Conservation (phyloP, 163 green algal species). For the Trebouxiophyceae sp. region DNA sequence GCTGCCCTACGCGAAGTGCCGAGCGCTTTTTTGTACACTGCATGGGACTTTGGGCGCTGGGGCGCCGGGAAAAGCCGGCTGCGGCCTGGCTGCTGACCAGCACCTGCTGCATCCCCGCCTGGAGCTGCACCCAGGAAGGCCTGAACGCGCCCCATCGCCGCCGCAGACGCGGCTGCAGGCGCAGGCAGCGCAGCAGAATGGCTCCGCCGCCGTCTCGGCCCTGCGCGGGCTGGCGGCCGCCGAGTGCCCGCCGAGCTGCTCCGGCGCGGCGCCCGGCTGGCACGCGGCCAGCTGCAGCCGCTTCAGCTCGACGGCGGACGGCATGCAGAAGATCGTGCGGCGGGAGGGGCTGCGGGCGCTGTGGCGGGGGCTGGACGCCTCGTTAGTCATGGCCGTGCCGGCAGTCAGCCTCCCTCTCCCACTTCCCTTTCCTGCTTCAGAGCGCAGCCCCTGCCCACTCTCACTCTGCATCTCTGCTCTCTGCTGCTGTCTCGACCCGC, state of each 20-base stretch:
- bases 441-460: too few relatives aligned
- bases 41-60: background rate
- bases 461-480: too few relatives aligned
- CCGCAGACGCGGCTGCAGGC: constrained; percentile 72
- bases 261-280: background rate
- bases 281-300: constrained; percentile 1
- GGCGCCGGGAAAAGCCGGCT: background rate
- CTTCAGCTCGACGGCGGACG: constrained; percentile 23
- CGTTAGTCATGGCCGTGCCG: constrained; percentile 80
- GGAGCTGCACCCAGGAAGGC: background rate
- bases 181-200: constrained; percentile 20
- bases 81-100: background rate
- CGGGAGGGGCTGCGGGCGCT: constrained; percentile 71
- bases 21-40: too few relatives aligned
- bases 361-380: constrained; percentile 78
- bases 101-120: background rate
- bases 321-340: constrained; percentile 30
- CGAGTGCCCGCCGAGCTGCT: background rate
- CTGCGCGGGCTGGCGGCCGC: background rate
- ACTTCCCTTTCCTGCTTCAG: background rate
- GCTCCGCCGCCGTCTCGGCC: background rate
- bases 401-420: constrained; percentile 35
- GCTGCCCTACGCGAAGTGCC: too few relatives aligned
- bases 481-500: background rate
- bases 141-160: too few relatives aligned